Evolutionary conservation across 257 asterid species (phyloP).

Genomic region (Petrea volubilis): DNA sequence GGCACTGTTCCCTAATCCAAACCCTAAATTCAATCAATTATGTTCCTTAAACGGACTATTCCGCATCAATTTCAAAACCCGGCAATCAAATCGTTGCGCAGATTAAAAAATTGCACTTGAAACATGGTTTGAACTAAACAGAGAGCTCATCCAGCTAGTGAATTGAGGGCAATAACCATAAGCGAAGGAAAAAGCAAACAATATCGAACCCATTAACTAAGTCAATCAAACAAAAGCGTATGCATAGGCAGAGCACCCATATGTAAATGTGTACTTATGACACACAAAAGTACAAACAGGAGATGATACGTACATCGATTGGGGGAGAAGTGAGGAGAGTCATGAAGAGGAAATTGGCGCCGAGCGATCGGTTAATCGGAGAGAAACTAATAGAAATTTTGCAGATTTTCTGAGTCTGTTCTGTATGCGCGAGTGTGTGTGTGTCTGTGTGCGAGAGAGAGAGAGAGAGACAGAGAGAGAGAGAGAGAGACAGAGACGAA

Average conservation of each 20-base stretch:
- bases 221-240: constrained; percentile 22
- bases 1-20: constrained; percentile 29
- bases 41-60: constrained; percentile 7
- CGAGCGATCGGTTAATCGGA: constrained; percentile 44
- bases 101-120: constrained; percentile 8
- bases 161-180: constrained; percentile 15
- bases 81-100: constrained; percentile 22
- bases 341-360: constrained; percentile 39
- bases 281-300: neutral
- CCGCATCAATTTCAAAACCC: constrained; percentile 24
- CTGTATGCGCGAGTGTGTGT: too few relatives aligned
- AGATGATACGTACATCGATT: constrained; percentile 44
- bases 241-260: constrained; percentile 6
- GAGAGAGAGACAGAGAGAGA: neutral
- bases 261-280: neutral
- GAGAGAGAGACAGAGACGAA: neutral
- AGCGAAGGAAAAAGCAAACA: constrained; percentile 10
- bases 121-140: constrained; percentile 13
- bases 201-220: constrained; percentile 16
- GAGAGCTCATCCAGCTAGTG: constrained; percentile 20
- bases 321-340: constrained; percentile 65
- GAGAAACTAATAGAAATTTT: constrained; percentile 8
- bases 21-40: constrained; percentile 20
- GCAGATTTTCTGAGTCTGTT: constrained; percentile 21
- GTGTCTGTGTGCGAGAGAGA: too few relatives aligned